Evolutionary conservation across 495 filamentous ascomycete genomes (phyloP).

Genomic region (Penicillium bovifimosum): DNA sequence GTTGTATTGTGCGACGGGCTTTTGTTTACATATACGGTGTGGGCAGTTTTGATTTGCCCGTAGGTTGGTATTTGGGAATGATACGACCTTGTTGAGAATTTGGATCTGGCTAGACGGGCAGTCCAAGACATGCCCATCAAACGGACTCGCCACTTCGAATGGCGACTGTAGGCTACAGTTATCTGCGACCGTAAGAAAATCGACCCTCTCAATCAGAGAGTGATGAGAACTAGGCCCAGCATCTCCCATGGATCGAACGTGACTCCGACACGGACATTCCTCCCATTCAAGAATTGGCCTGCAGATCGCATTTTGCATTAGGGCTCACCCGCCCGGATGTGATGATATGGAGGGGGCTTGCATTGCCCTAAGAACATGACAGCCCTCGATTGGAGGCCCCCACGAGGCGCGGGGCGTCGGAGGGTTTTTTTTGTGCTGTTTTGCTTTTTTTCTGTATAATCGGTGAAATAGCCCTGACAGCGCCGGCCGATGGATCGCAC

Average conservation of each 20-base stretch:
- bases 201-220: neutral
- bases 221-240: slow-evolving; percentile 2
- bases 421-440: neutral
- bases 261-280: slow-evolving; percentile 10
- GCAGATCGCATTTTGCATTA: slow-evolving; percentile 16
- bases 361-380: slow-evolving; percentile 5
- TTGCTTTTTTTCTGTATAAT: neutral
- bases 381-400: slow-evolving; percentile 9
- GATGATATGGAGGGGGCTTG: slow-evolving; percentile 26
- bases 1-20: neutral
- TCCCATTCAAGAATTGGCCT: slow-evolving; percentile 15
- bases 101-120: neutral
- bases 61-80: neutral
- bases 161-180: neutral
- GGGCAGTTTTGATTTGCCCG: neutral
- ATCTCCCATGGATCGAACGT: slow-evolving; percentile 12
- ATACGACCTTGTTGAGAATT: neutral
- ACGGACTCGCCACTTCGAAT: neutral
- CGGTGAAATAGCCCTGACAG: neutral
- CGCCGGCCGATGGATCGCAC: too few species aligned
- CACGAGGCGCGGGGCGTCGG: neutral
- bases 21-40: too few species aligned
- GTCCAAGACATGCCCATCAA: neutral
- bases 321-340: slow-evolving; percentile 10
- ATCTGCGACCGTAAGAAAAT: slow-evolving; percentile 2